These are phyloP conservation scores for Verticillium albo-atrum DNA, from an alignment of 2,329 filamentous ascomycete genomes.

Conservation along the genomic window DNA sequence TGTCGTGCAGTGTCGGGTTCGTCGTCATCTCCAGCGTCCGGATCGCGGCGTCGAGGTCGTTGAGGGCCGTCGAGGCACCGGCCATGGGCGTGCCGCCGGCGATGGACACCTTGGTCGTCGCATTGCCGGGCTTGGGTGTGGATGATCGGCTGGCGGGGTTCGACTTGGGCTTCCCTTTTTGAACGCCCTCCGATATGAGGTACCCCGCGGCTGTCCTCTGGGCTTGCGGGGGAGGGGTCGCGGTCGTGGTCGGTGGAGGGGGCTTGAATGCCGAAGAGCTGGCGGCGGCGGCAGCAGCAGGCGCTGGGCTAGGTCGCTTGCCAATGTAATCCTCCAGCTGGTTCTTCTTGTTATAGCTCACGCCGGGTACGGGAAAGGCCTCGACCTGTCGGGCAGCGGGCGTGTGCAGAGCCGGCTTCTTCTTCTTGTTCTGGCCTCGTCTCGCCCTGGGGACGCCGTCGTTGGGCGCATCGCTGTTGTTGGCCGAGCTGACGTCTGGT, in stretches of 20 bases:
- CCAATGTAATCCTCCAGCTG: conserved; percentile 70
- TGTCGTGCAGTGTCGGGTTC: conserved; percentile 65
- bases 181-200: conserved; percentile 71
- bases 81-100: conserved; percentile 79
- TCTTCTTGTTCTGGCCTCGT: conserved; percentile 49
- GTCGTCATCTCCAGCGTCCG: conserved; percentile 86
- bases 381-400: conserved; percentile 60
- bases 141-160: conserved; percentile 47
- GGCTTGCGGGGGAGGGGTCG: conserved; percentile 7
- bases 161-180: conserved; percentile 53
- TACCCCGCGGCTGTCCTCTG: conserved; percentile 70
- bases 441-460: conserved; percentile 45
- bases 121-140: conserved; percentile 45
- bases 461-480: conserved; percentile 6
- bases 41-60: conserved; percentile 75
- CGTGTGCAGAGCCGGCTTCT: conserved; percentile 57
- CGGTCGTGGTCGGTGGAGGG: conserved; percentile 12
- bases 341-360: conserved; percentile 70
- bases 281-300: conserved; percentile 30
- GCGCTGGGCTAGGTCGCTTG: conserved; percentile 35
- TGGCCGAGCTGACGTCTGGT: background rate
- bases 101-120: conserved; percentile 62
- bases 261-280: conserved; percentile 15
- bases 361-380: conserved; percentile 59
- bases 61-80: conserved; percentile 69